Conservation (phyloP, 2,329 filamentous ascomycete species). For the Fonsecaea pedrosoi region DNA sequence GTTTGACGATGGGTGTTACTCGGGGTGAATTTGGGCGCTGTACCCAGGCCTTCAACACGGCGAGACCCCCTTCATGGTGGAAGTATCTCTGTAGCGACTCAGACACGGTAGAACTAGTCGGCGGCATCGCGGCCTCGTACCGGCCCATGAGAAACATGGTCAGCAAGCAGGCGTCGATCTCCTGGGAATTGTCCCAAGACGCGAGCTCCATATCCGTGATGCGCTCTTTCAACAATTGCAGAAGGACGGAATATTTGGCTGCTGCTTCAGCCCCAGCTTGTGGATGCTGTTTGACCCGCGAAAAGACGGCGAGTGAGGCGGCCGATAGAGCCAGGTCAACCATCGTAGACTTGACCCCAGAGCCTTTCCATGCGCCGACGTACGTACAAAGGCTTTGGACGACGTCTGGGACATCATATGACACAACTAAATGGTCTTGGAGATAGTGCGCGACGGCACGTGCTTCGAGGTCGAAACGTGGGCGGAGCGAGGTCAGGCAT, state of each 20-base stretch:
- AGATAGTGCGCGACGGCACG: constrained; percentile 41
- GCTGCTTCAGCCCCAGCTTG: constrained; percentile 40
- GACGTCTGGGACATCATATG: constrained; percentile 29
- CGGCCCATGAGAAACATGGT: constrained; percentile 36
- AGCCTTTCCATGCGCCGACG: constrained; percentile 25
- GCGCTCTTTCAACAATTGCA: constrained; percentile 31
- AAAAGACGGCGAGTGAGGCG: constrained; percentile 41
- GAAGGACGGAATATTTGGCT: constrained; percentile 35
- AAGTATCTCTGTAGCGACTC: constrained; percentile 41
- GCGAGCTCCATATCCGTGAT: not conserved
- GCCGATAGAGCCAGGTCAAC: constrained; percentile 42
- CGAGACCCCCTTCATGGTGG: constrained; percentile 45
- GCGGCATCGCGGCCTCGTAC: constrained; percentile 31
- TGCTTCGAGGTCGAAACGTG: constrained; percentile 38
- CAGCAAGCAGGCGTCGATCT: constrained; percentile 37
- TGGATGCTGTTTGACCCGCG: constrained; percentile 36
- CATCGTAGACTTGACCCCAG: constrained; percentile 29
- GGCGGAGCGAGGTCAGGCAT: constrained; percentile 29
- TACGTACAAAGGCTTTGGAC: constrained; percentile 24
- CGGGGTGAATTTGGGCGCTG: constrained; percentile 9
- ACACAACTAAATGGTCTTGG: constrained; percentile 36
- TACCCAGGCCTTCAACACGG: constrained; percentile 43
- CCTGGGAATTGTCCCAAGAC: not conserved
- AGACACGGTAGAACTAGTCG: not conserved
- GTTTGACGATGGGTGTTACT: constrained; percentile 39